These are phyloP conservation scores for Fusarium penzigii DNA, from an alignment of 2,329 filamentous ascomycete species.

Conservation along the genomic window DNA sequence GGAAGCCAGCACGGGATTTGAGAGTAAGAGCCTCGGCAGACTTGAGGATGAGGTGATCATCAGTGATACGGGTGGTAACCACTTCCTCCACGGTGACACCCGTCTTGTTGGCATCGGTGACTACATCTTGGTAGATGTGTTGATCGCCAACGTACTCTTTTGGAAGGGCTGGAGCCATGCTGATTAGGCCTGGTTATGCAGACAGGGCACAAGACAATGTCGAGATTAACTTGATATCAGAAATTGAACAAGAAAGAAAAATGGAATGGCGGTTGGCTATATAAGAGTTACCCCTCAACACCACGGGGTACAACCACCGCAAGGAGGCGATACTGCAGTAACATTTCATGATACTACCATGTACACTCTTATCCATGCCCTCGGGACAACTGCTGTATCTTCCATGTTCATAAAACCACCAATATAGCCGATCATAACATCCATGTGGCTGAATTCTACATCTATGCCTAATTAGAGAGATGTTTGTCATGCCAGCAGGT, in stretches of 20 bases:
- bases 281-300: not conserved
- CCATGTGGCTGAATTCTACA: not conserved
- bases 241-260: no score
- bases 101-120: conserved; percentile 18
- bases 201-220: not conserved
- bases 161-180: conserved; percentile 1
- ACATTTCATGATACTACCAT: not conserved
- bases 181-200: not conserved
- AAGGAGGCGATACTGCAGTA: no score
- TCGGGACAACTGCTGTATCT: not conserved
- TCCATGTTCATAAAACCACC: not conserved
- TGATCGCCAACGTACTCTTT: not conserved
- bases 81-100: conserved; percentile 23
- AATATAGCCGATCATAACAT: not conserved
- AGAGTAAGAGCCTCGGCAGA: conserved; percentile 16
- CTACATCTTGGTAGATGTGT: conserved; percentile 20
- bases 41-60: conserved; percentile 22
- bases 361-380: not conserved
- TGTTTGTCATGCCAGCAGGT: no score
- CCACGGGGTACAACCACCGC: no score
- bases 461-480: not conserved
- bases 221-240: not conserved
- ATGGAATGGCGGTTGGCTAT: no score
- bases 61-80: conserved; percentile 21
- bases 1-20: conserved; percentile 19